These are phyloP conservation scores for Ganoderma boninense DNA, from an alignment of 1,284 basidiomycete genomes.

Conservation along the genomic window DNA sequence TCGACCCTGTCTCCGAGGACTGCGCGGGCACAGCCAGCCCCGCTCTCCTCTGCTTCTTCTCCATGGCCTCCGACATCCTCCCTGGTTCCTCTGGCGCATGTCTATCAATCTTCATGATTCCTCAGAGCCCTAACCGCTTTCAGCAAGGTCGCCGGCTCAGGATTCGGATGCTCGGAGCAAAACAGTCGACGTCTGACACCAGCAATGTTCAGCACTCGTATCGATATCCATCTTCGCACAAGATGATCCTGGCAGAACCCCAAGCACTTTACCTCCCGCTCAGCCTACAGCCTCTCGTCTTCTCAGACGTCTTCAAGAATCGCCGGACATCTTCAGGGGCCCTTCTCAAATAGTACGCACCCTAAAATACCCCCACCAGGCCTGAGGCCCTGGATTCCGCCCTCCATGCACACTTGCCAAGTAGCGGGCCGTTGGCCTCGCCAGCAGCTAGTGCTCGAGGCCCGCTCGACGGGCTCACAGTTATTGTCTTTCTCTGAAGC, in stretches of 20 bases:
- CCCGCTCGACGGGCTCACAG: not conserved
- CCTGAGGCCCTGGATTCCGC: not conserved
- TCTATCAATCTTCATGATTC: conserved; percentile 2
- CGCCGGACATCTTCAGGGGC: not conserved
- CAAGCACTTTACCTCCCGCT: conserved; percentile 15
- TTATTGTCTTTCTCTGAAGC: not conserved
- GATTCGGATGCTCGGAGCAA: conserved; percentile 1
- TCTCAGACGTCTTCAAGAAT: not conserved
- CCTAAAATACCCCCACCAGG: not conserved
- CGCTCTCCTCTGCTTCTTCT: not conserved
- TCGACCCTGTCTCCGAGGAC: not conserved
- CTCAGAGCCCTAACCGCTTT: not conserved
- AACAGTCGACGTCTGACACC: not conserved
- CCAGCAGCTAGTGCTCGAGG: not conserved
- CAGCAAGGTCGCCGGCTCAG: not conserved
- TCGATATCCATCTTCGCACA: not conserved
- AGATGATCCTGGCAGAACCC: not conserved
- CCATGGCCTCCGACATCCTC: conserved; percentile 3
- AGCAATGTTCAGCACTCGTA: not conserved
- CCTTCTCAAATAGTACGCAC: not conserved
- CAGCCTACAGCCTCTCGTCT: conserved; percentile 4
- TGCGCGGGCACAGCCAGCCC: not conserved
- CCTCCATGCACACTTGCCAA: not conserved
- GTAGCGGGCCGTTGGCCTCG: not conserved
- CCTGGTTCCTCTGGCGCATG: not conserved